Conservation (phyloP, 2,329 filamentous ascomycete species). For the Salinomyces thailandicus region DNA sequence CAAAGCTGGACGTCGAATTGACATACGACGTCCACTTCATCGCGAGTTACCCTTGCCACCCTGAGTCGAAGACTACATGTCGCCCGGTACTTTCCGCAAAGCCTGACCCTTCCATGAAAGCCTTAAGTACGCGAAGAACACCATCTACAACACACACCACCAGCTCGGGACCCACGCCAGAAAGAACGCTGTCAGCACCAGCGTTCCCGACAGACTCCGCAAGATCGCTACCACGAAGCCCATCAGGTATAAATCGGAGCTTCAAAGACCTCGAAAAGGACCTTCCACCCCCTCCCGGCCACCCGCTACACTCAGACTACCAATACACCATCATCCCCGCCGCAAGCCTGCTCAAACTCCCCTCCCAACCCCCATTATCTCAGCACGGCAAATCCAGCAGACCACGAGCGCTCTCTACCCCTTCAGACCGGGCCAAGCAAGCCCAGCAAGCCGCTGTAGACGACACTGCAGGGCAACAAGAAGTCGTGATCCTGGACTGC, state of each 20-base stretch:
- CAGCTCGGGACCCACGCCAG: neutral
- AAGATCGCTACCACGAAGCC: neutral
- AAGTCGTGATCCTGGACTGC: slow-evolving; percentile 35
- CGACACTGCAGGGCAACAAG: slow-evolving; percentile 13
- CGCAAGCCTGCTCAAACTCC: slow-evolving; percentile 13
- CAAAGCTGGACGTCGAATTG: slow-evolving; percentile 28
- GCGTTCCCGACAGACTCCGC: neutral
- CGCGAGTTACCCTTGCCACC: slow-evolving; percentile 42
- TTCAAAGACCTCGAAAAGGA: slow-evolving; percentile 13
- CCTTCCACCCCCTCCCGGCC: slow-evolving; percentile 30
- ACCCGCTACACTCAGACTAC: slow-evolving; percentile 33
- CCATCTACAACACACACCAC: neutral
- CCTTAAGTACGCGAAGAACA: neutral
- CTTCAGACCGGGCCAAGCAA: slow-evolving; percentile 1
- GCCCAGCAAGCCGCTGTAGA: neutral
- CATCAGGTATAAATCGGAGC: neutral
- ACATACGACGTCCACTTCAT: slow-evolving; percentile 45
- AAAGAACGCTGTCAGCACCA: neutral
- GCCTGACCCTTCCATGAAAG: neutral
- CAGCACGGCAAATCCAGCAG: neutral
- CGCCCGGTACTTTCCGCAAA: neutral
- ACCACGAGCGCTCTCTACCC: slow-evolving; percentile 7
- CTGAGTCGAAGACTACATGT: slow-evolving; percentile 1
- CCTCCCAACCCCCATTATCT: slow-evolving; percentile 1
- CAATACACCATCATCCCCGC: slow-evolving; percentile 28